phyloP scores from a whole-genome alignment of 225 moss, liverwort and hornwort genomes.

The Polytrichum formosum region DNA sequence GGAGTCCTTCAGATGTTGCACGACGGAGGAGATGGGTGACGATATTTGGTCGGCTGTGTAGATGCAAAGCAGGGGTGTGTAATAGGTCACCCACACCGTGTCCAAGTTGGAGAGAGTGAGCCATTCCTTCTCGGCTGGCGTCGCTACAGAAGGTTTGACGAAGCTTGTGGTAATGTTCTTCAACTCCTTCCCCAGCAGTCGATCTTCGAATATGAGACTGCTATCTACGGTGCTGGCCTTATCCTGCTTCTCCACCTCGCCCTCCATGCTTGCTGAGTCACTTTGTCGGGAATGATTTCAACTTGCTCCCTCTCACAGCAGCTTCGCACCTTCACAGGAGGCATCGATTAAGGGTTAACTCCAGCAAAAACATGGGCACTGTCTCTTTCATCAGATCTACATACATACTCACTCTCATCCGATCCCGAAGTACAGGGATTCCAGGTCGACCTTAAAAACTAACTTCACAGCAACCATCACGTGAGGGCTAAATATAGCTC shows the following conservation, averaged over 20 bases:
- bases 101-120: conserved; percentile 11
- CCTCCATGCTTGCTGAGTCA: neutral
- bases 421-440: too few species aligned
- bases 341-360: too few species aligned
- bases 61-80: conserved; percentile 32
- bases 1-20: conserved; percentile 29
- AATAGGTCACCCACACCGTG: conserved; percentile 4
- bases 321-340: neutral
- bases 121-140: conserved; percentile 27
- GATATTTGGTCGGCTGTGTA: conserved; percentile 4
- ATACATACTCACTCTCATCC: too few species aligned
- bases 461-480: too few species aligned
- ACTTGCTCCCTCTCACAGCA: neutral
- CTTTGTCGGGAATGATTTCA: neutral
- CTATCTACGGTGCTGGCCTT: neutral
- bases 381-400: too few species aligned
- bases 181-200: conserved; percentile 26
- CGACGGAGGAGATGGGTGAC: neutral
- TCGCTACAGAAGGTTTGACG: conserved; percentile 23
- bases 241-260: neutral
- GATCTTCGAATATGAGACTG: conserved; percentile 14
- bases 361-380: too few species aligned
- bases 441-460: too few species aligned
- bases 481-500: too few species aligned
- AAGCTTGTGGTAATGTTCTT: conserved; percentile 7